phyloP scores from a whole-genome alignment of 805 yeast species.

The Cyberlindnera maritima region DNA sequence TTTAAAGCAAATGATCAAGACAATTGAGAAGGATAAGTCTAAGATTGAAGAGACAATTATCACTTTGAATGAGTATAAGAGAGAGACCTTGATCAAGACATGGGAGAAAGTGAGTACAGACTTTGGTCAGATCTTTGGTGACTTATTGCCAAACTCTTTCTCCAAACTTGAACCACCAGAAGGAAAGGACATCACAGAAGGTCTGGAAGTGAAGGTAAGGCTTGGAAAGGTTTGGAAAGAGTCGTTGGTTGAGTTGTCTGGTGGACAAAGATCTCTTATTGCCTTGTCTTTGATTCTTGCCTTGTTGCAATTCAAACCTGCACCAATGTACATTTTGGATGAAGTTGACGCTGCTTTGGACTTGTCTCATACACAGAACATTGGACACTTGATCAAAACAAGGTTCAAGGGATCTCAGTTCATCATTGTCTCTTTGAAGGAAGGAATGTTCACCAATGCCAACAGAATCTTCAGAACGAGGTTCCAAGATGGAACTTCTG shows the following conservation, averaged over 20 bases:
- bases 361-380: conserved; percentile 94
- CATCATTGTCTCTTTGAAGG: conserved; percentile 93
- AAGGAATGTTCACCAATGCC: conserved; percentile 98
- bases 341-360: conserved; percentile 99
- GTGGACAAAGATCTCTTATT: conserved; percentile 94
- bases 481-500: conserved; percentile 95
- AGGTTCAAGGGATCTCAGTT: conserved; percentile 94
- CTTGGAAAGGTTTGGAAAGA: conserved; percentile 95
- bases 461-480: conserved; percentile 90
- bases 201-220: conserved; percentile 86
- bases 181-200: conserved; percentile 80
- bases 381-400: conserved; percentile 94
- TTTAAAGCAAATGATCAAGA: conserved; percentile 73
- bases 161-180: conserved; percentile 86
- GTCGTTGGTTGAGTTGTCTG: conserved; percentile 89
- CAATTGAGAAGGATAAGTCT: conserved; percentile 83
- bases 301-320: conserved; percentile 90
- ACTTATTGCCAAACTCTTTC: conserved; percentile 82
- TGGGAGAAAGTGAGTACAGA: conserved; percentile 85
- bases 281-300: conserved; percentile 93
- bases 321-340: conserved; percentile 96
- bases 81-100: conserved; percentile 76
- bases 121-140: conserved; percentile 87
- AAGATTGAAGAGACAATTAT: conserved; percentile 87
- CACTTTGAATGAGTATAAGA: conserved; percentile 80